Percentiles rank a stretch among this genome's conserved stretches.
Conservation (phyloP, 331 rosid genomes). For the Rhamnella rubrinervis region DNA sequence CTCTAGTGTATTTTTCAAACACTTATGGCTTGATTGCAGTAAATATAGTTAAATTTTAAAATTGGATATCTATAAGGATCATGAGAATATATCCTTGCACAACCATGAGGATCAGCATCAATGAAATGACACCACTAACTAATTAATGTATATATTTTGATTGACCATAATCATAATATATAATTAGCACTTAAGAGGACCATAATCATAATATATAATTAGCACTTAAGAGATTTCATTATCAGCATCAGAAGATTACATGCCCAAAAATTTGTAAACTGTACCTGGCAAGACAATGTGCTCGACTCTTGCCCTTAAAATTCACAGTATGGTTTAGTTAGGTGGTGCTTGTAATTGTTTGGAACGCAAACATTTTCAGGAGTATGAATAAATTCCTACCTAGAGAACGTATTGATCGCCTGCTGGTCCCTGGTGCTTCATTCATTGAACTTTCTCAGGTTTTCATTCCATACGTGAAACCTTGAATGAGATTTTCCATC, state of each 20-base stretch:
- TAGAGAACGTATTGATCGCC: slow-evolving; percentile 75
- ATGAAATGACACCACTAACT: slow-evolving; percentile 63
- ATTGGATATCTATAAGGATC: no score
- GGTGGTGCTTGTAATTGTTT: not conserved
- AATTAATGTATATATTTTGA: slow-evolving; percentile 22
- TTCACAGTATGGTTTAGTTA: not conserved
- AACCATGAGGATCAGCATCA: no score
- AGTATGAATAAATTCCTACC: slow-evolving; percentile 84
- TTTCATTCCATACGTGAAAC: slow-evolving; percentile 1
- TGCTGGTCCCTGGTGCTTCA: slow-evolving; percentile 90
- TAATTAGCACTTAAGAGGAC: no score
- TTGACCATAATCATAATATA: slow-evolving; percentile 28
- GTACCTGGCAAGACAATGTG: not conserved
- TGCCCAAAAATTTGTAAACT: not conserved
- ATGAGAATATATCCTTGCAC: no score
- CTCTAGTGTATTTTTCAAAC: no score
- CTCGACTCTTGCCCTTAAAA: not conserved
- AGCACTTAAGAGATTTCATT: not conserved
- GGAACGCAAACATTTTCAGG: not conserved
- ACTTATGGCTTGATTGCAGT: no score
- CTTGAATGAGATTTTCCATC: not conserved
- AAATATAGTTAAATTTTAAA: no score
- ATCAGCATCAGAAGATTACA: slow-evolving; percentile 1
- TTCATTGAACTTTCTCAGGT: slow-evolving; percentile 98
- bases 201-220: no score